phyloP scores from a whole-genome alignment of 2,329 filamentous ascomycete species.

The Myriosclerotinia scirpicola region DNA sequence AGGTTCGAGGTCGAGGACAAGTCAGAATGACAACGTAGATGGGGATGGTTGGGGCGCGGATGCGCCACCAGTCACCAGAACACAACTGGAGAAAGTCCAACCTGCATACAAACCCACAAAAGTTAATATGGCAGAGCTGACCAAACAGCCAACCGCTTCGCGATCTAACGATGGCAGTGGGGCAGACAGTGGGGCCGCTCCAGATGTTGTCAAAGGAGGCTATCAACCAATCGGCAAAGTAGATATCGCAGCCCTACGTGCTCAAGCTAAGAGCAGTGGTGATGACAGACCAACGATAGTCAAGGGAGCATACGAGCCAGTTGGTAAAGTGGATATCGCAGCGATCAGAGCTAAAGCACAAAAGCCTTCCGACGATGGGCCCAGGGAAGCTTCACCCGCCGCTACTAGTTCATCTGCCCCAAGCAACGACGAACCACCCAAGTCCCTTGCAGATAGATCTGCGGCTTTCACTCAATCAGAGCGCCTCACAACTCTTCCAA shows the following conservation, averaged over 20 bases:
- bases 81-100: conserved; percentile 86
- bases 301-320: conserved; percentile 90
- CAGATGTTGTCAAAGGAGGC: conserved; percentile 74
- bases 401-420: conserved; percentile 42
- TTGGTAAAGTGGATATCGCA: conserved; percentile 96
- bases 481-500: conserved; percentile 82
- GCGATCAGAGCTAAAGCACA: conserved; percentile 85
- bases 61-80: conserved; percentile 85
- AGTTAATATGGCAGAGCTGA: conserved; percentile 87
- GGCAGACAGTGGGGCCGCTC: conserved; percentile 46
- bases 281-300: conserved; percentile 83
- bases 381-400: conserved; percentile 45
- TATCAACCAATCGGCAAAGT: conserved; percentile 97
- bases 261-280: conserved; percentile 64
- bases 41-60: conserved; percentile 93
- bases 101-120: conserved; percentile 94
- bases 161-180: conserved; percentile 52
- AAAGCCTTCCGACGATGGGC: conserved; percentile 50
- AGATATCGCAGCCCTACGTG: conserved; percentile 90
- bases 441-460: conserved; percentile 72
- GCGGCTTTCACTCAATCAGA: conserved; percentile 73
- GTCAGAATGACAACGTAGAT: conserved; percentile 59
- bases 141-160: conserved; percentile 64
- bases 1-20: conserved; percentile 60
- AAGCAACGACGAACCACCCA: conserved; percentile 51